These are phyloP conservation scores for Rhexocercosporidium sp. DNA, from an alignment of 2,329 filamentous ascomycete genomes.

Conservation along the genomic window DNA sequence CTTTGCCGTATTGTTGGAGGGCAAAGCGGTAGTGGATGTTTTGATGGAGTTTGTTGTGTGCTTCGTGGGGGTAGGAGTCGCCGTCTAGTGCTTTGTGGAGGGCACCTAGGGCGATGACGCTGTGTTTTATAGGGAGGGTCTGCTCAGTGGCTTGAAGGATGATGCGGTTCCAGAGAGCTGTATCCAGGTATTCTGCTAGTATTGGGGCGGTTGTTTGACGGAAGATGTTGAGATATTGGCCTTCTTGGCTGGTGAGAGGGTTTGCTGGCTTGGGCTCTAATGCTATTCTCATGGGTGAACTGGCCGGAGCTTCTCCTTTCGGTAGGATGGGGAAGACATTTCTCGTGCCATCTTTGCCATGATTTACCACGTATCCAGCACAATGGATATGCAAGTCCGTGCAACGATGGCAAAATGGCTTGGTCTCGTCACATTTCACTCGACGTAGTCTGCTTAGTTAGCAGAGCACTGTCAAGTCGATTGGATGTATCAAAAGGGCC, in stretches of 20 bases:
- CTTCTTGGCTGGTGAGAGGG: neutral
- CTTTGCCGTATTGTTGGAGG: constrained; percentile 1
- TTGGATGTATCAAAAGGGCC: neutral
- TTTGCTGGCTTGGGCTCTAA: neutral
- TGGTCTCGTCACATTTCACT: constrained; percentile 15
- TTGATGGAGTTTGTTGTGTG: neutral
- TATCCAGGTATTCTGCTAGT: neutral
- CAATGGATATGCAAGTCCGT: constrained; percentile 1
- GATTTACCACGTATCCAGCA: constrained; percentile 2
- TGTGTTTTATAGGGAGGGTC: neutral
- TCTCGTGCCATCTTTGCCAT: neutral
- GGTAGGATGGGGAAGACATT: neutral
- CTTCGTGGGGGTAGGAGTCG: neutral
- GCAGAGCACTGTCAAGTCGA: neutral
- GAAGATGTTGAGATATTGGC: neutral
- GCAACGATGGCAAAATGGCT: constrained; percentile 7
- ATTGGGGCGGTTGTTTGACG: neutral
- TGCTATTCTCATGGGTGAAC: neutral
- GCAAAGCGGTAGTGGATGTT: neutral
- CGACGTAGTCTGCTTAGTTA: constrained; percentile 6
- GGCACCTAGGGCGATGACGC: neutral
- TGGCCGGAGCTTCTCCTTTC: neutral
- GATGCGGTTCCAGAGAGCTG: neutral
- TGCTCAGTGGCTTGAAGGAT: neutral
- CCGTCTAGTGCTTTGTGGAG: neutral